These are phyloP conservation scores for Colletotrichum siamense DNA, from an alignment of 2,329 filamentous ascomycete species.

Conservation along the genomic window DNA sequence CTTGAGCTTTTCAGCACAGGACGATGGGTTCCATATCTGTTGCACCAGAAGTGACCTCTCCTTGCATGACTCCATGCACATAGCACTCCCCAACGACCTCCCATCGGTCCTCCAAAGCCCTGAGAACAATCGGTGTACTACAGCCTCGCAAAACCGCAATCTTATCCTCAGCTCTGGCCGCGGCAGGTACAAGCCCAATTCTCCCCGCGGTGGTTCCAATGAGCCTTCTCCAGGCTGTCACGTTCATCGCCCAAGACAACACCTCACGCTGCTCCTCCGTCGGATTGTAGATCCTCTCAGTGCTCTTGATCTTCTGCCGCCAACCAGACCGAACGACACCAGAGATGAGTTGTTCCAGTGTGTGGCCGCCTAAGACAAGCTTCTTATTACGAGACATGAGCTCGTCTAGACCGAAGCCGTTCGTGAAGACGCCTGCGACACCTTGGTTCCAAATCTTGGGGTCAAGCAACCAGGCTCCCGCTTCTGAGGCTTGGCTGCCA, in stretches of 20 bases:
- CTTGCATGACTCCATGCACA: background rate
- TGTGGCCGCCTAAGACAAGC: background rate
- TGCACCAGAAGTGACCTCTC: background rate
- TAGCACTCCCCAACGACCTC: background rate
- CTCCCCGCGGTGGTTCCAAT: background rate
- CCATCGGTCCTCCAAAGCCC: background rate
- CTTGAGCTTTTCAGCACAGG: no score
- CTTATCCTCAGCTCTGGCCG: background rate
- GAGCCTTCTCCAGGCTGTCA: background rate
- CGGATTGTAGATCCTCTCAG: background rate
- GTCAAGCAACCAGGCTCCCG: background rate
- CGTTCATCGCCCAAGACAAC: background rate
- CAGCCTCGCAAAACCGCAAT: background rate
- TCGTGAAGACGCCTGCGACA: background rate
- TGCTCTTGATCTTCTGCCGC: background rate
- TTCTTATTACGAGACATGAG: background rate
- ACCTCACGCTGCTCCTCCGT: background rate
- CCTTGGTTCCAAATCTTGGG: background rate
- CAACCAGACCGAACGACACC: background rate
- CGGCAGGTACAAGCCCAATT: background rate
- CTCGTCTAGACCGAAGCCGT: background rate
- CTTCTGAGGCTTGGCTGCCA: background rate
- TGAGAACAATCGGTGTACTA: background rate
- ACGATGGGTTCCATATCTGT: no score
- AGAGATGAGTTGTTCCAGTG: background rate